Base-by-base conservation (phyloP, 805 yeast genomes). In the Saccharomycopsis vini region DNA sequence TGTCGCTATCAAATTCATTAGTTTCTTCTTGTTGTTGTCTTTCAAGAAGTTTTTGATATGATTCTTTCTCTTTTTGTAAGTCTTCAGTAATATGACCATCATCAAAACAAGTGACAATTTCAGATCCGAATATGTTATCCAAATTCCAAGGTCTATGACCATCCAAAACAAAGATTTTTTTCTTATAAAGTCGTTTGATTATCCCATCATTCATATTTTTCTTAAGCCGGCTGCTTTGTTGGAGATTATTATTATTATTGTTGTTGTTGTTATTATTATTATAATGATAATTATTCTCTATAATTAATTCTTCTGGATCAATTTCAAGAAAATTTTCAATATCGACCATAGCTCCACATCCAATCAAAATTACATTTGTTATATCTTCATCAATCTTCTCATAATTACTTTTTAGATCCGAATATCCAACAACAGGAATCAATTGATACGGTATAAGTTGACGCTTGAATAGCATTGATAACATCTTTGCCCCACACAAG, bases 61-160 rank as follows among this genome's bases (percentile, higher is more conserved):
- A 89, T 3, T 63, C 62, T 50, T 69, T 72, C 55, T 82, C 88
- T 4, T 64, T 60, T 12, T 49, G 49, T 42, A 89, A 59, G 40
- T 74, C 77, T 29, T 71, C 73, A 26, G 80, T 84, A 2, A 83
- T 69, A 38, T 68, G 67, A 0, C 95, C 96, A 58, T 90, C 97
- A 56, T 89, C 97, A 48, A 89, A 73, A 60, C 97, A 89, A 5
- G 70, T 71, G 3, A 92, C 75, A 50, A 77, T 70, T 7, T 77
- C 76, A 5, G 90, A 79, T 1, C 95, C 96, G 68, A 84, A 89
- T 38, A 92, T 56, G 57, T 92, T 92, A 59, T 89, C 95, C 51
- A 92, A 66, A 62, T 89, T 89, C 97, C 98, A 92, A 3, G 98
- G 99, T 51, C 97, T 67, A 52, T 84, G 92, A 3, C 95, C 88